Evolutionary conservation across 2,329 filamentous ascomycete species (phyloP), one percentile per base, ranked within the genome.

Genomic region (Diplodia mutila): DNA sequence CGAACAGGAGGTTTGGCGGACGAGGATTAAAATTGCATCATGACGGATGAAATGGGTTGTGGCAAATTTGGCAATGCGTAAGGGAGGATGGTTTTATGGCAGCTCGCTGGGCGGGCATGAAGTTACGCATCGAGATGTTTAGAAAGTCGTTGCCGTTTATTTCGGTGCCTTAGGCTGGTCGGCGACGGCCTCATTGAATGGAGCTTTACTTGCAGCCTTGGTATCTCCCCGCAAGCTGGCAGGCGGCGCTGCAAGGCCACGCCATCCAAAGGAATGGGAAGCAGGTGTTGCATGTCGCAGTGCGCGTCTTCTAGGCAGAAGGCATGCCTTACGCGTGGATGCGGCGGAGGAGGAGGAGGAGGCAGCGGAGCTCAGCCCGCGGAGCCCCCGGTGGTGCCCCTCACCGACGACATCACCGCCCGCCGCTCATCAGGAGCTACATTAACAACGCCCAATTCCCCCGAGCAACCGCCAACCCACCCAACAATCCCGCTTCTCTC

Each of bases 361-460:
- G 27, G 0, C 16, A 14, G 57, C 51, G 16, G 37, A 46, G 42
- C 42, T 63, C 23, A 37, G 59, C 27, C 7, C 29, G 18, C 34
- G 54, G n/a, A n/a, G n/a, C n/a, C n/a, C n/a, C n/a, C n/a, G n/a
- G n/a, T n/a, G n/a, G 54, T 23, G 54, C 59, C 59, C 59, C 59
- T 63, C 59, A 51, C 59, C 59, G 59, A 51, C 59, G 59, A 63
- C 59, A 63, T 63, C 59, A 51, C 59, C 59, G 59, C 42, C 57
- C 52, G 52, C 51, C 16, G 52, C 37, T 18, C 64, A 59, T 66
- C 64, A 66, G 64, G 64, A 66, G 64, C 42, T 46, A 66, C 53
- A 66, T 59, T 52, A 59, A 66, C 64, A 66, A 66, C 42, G 14
- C 37, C 37, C 21, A 48, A 51, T 48, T 37, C 63, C 37, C 27